phyloP scores from a whole-genome alignment of 2,329 filamentous ascomycete genomes.

The Coniochaeta sp. region DNA sequence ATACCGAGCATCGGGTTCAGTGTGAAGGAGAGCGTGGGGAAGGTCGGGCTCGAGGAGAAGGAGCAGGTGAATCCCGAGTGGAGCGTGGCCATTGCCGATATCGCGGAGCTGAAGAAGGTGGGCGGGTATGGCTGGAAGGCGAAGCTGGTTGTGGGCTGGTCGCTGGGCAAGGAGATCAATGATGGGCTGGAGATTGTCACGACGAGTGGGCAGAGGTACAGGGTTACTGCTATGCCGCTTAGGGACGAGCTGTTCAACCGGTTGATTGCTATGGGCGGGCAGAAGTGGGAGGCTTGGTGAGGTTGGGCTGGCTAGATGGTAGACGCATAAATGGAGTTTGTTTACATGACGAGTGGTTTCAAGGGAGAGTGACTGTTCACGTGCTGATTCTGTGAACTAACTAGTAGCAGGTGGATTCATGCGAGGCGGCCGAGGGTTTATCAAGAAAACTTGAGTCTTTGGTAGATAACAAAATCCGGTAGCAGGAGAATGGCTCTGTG shows the following conservation, averaged over 20 bases:
- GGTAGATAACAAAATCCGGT: neutral
- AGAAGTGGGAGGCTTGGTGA: conserved; percentile 78
- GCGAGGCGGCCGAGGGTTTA: neutral
- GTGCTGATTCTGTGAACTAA: too few relatives aligned
- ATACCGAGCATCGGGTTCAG: conserved; percentile 63
- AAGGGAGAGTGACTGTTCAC: too few relatives aligned
- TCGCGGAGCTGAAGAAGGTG: conserved; percentile 68
- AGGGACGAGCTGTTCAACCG: conserved; percentile 55
- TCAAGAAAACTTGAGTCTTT: neutral
- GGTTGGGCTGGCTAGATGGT: neutral
- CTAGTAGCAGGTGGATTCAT: neutral
- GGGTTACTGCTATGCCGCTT: conserved; percentile 63
- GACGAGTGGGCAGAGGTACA: conserved; percentile 44
- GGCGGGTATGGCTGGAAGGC: conserved; percentile 81
- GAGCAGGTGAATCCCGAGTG: conserved; percentile 54
- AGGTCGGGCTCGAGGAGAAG: conserved; percentile 45
- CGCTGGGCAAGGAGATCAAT: conserved; percentile 62
- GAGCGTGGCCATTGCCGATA: conserved; percentile 62
- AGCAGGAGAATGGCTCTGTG: neutral
- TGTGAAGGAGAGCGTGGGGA: conserved; percentile 44
- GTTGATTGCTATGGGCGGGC: conserved; percentile 55
- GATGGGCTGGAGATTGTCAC: conserved; percentile 66
- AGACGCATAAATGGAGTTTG: neutral
- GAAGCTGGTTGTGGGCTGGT: conserved; percentile 76
- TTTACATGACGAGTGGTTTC: neutral